phyloP scores from a whole-genome alignment of 176 grass and related monocot species.

The Avena insularis region DNA sequence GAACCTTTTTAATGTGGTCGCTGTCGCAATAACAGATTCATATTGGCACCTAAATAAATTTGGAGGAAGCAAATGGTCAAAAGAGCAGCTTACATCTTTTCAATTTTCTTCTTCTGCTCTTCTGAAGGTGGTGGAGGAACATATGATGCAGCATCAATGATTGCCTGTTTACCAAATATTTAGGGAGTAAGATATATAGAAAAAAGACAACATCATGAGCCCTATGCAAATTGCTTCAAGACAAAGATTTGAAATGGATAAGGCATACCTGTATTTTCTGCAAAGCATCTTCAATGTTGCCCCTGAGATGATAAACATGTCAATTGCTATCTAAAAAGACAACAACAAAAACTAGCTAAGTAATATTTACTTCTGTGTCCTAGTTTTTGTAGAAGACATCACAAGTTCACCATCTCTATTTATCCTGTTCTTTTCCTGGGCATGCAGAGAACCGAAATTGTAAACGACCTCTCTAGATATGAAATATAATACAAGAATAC shows the following conservation, averaged over 20 bases:
- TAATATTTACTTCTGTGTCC: constrained; percentile 84
- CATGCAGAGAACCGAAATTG: background rate
- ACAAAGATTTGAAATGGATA: constrained; percentile 30
- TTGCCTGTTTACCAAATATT: constrained; percentile 59
- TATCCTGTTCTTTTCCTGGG: constrained; percentile 95
- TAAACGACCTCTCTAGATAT: constrained; percentile 30
- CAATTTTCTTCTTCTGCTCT: constrained; percentile 95
- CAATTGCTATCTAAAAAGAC: constrained; percentile 37
- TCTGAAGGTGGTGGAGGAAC: constrained; percentile 92
- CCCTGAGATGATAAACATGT: constrained; percentile 58
- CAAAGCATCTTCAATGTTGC: constrained; percentile 91
- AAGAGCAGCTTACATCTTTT: constrained; percentile 75
- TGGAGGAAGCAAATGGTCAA: constrained; percentile 29
- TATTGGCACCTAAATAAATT: constrained; percentile 14
- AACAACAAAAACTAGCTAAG: constrained; percentile 12
- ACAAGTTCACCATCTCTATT: constrained; percentile 95
- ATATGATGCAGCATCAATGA: constrained; percentile 94
- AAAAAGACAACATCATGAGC: background rate
- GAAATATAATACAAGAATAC: background rate
- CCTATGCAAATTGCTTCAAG: background rate
- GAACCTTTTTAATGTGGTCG: background rate
- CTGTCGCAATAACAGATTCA: constrained; percentile 8
- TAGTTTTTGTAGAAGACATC: constrained; percentile 96
- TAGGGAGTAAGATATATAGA: constrained; percentile 1
- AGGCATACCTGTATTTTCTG: constrained; percentile 88